phyloP scores from a whole-genome alignment of 83 land plant genomes.

The Diphasiastrum complanatum region DNA sequence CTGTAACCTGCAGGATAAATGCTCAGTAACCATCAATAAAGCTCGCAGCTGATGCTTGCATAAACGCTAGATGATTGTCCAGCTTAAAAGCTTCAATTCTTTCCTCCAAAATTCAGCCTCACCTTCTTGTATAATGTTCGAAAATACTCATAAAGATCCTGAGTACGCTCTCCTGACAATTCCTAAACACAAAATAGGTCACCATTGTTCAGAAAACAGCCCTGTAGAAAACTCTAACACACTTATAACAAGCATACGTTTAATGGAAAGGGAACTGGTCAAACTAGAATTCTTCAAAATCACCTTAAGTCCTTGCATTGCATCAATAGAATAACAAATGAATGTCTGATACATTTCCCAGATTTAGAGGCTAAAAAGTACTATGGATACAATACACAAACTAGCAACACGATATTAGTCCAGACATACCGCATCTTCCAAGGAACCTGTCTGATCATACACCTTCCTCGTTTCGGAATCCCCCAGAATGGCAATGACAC shows the following conservation, averaged over 20 bases:
- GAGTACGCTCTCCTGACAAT: constrained; percentile 53
- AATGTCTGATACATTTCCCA: not conserved
- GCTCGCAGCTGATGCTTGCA: not conserved
- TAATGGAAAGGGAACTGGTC: too few relatives aligned
- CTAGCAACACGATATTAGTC: not conserved
- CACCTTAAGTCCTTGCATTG: too few relatives aligned
- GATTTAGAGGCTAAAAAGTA: not conserved
- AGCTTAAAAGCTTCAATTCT: not conserved
- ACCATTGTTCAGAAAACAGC: too few relatives aligned
- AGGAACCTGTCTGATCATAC: constrained; percentile 86
- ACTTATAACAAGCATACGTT: too few relatives aligned
- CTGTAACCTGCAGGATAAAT: constrained; percentile 53
- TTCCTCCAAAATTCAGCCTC: not conserved
- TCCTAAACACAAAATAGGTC: too few relatives aligned
- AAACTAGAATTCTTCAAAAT: too few relatives aligned
- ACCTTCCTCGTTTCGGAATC: constrained; percentile 81
- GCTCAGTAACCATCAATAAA: not conserved
- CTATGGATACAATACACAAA: not conserved
- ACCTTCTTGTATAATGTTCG: constrained; percentile 69
- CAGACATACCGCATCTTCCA: constrained; percentile 60
- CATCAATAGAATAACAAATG: not conserved
- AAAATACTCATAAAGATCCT: constrained; percentile 54
- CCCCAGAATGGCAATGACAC: constrained; percentile 79
- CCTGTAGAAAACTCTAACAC: too few relatives aligned
- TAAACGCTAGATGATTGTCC: not conserved